A percentile compares a stretch with the other conserved stretches of the same genome.
These are phyloP conservation scores for Macaranga tanarius DNA, from an alignment of 441 rosid species.

Conservation along the genomic window DNA sequence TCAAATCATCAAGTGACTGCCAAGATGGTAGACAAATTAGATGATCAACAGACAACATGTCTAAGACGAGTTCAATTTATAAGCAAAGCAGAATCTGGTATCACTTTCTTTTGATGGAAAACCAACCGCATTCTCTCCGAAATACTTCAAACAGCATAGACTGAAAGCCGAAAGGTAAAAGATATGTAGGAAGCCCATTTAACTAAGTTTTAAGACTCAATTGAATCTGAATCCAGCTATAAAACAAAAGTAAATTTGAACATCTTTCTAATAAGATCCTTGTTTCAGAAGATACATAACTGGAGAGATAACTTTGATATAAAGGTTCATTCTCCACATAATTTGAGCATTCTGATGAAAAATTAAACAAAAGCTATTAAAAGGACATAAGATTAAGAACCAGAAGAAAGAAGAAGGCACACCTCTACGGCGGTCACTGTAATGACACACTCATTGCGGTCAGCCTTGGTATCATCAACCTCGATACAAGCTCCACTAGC, in stretches of 20 bases:
- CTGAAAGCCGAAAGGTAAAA: neutral
- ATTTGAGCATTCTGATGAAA: neutral
- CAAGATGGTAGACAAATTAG: slow-evolving; percentile 12
- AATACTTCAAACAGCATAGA: neutral
- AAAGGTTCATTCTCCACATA: neutral
- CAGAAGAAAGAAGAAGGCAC: slow-evolving; percentile 13
- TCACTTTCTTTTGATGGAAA: neutral
- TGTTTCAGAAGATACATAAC: neutral
- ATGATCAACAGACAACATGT: neutral
- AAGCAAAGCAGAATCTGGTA: neutral
- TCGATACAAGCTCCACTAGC: slow-evolving; percentile 82
- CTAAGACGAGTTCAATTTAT: neutral
- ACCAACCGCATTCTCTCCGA: neutral
- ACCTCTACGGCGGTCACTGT: slow-evolving; percentile 73
- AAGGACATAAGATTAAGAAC: neutral
- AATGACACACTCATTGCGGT: slow-evolving; percentile 67
- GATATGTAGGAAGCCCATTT: no score
- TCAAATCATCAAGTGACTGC: slow-evolving; percentile 86
- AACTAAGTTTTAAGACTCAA: neutral
- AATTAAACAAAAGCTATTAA: neutral
- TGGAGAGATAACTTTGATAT: neutral
- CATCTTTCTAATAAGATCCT: neutral
- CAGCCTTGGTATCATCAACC: slow-evolving; percentile 74
- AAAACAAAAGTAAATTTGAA: neutral
- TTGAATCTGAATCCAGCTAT: neutral